Base-by-base conservation (phyloP, 2,329 filamentous ascomycete species). In the Epichloe glyceriae region DNA sequence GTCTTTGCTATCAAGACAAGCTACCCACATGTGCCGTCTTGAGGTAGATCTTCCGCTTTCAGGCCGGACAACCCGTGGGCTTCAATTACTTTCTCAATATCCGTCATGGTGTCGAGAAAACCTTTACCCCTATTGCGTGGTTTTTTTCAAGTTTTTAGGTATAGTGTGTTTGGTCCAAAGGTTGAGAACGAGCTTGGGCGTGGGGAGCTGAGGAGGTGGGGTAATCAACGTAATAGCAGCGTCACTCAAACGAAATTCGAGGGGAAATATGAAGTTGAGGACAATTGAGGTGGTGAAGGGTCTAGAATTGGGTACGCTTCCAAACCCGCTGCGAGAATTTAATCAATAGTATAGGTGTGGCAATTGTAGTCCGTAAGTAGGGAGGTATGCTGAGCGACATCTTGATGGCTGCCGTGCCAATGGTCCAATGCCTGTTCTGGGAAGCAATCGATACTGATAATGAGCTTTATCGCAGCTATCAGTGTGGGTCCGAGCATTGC, bases 21-120 rank as follows among this genome's bases (percentile, higher is more conserved):
- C 14, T 34, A 62, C 71, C 57, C 67, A 88, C 85, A 85, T 53
- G 85, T 88, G 66, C 85, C 85, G 62, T 89, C 85, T 47, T 76
- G 80, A 47, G 83, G 76, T 43, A 81, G 67, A 46, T 76, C 68
- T 53, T 70, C 70, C 30, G 73, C 68, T 50, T 72, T 67, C 53
- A 70, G 70, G 39, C 60, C 56, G 17, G 66, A 46, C 12, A 52
- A 17, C 6, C 51, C 51, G 22, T 46, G 50, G 37, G 33, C 47
- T 10, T 52, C 19, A 30, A 51, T 22, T 35, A 39, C 47, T 45
- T 45, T 50, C 43, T 47, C 43, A 11, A 54, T 49, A 20, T 51
- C 52, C 12, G 50, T 14, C 52, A 54, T 54, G 33, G 20, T 41
- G 11, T 47, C 35, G 38, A n/a, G 22, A 19, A 26, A 26, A 3